Evolutionary conservation across 352 stramenopile species (phyloP).

Genomic region (Globisporangium megalacanthum): DNA sequence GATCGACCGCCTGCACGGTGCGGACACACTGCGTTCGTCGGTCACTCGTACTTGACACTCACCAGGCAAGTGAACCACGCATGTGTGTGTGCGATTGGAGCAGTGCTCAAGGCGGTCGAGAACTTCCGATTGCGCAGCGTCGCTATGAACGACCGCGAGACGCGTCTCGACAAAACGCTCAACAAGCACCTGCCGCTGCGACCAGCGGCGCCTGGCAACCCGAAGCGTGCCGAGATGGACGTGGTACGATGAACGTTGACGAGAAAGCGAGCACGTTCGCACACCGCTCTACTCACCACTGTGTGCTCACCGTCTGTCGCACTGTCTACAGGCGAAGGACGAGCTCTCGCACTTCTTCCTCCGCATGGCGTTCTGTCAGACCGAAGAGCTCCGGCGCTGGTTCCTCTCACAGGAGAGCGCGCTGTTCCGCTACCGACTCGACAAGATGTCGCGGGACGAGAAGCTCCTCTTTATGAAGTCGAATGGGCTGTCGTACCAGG

Average conservation of each 20-base stretch:
- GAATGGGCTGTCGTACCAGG: constrained; percentile 75
- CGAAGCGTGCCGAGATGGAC: constrained; percentile 57
- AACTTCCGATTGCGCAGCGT: constrained; percentile 78
- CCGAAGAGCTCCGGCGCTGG: constrained; percentile 97
- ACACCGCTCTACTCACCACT: neutral
- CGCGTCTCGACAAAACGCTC: constrained; percentile 77
- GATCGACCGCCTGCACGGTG: constrained; percentile 92
- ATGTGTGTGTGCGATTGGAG: neutral
- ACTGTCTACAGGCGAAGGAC: constrained; percentile 71
- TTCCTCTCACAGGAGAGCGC: constrained; percentile 94
- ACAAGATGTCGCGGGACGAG: constrained; percentile 88
- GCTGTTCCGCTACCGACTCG: constrained; percentile 91
- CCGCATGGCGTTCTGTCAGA: constrained; percentile 96
- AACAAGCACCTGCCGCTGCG: constrained; percentile 83
- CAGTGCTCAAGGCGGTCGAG: constrained; percentile 80
- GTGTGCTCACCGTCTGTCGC: no score
- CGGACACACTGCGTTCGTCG: neutral
- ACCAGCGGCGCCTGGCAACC: constrained; percentile 22
- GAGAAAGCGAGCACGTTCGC: no score
- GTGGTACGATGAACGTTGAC: constrained; percentile 15
- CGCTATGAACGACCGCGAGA: constrained; percentile 65
- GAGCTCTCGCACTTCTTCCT: constrained; percentile 98
- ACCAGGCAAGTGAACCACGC: neutral
- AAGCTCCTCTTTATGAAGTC: constrained; percentile 86
- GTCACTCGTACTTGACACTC: neutral